Percentiles rank a stretch among this genome's conserved stretches.
Evolutionary conservation across 345 rosid genomes (phyloP).

Genomic region (Camelina sativa): DNA sequence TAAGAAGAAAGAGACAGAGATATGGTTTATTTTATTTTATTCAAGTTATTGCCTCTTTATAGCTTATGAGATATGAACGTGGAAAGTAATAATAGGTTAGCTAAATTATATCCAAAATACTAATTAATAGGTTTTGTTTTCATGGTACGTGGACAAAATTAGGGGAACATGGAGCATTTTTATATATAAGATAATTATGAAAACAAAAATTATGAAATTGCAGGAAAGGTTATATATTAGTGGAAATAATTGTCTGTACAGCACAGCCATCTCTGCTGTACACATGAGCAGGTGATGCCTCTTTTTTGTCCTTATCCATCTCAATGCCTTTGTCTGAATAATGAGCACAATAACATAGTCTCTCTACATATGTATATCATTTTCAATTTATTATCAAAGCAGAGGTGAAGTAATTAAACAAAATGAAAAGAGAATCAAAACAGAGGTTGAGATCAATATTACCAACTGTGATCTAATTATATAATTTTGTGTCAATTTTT

Average conservation of each 20-base stretch:
- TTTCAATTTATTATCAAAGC: neutral
- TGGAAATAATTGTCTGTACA: slow-evolving; percentile 41
- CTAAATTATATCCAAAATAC: slow-evolving; percentile 31
- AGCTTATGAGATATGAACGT: slow-evolving; percentile 35
- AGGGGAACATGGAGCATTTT: slow-evolving; percentile 30
- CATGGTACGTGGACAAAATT: slow-evolving; percentile 26
- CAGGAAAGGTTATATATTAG: slow-evolving; percentile 23
- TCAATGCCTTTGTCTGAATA: slow-evolving; percentile 27
- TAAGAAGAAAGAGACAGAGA: slow-evolving; percentile 34
- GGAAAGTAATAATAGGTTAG: slow-evolving; percentile 36
- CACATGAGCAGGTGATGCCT: slow-evolving; percentile 43
- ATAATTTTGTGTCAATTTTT: neutral
- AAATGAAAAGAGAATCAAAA: neutral
- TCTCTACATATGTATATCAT: neutral
- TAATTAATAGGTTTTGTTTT: slow-evolving; percentile 15
- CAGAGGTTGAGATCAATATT: slow-evolving; percentile 10
- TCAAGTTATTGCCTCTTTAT: slow-evolving; percentile 18
- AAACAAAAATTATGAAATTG: neutral
- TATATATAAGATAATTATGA: neutral
- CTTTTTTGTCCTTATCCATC: slow-evolving; percentile 33
- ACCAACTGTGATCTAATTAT: slow-evolving; percentile 11
- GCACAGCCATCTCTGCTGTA: slow-evolving; percentile 41
- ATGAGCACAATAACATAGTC: slow-evolving; percentile 12
- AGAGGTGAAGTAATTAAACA: neutral
- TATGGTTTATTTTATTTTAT: slow-evolving; percentile 3